Conservation (phyloP, 2,329 filamentous ascomycete genomes). For the Zymoseptoria pseudotritici region DNA sequence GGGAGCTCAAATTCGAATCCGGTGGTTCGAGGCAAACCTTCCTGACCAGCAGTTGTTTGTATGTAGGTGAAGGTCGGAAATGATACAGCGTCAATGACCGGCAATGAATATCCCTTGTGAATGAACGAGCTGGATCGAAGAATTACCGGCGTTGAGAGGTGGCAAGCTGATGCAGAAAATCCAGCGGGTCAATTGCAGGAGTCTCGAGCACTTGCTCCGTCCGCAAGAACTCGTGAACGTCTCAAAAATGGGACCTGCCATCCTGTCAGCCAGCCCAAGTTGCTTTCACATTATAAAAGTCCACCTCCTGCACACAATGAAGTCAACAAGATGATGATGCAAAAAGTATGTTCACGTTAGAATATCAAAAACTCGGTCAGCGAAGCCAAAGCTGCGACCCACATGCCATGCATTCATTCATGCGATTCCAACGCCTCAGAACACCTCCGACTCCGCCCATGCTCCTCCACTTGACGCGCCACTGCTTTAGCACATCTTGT, state of each 20-base stretch:
- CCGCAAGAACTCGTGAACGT: neutral
- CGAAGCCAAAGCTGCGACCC: constrained; percentile 33
- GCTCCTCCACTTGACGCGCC: constrained; percentile 3
- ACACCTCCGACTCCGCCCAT: constrained; percentile 8
- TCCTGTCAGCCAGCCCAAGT: neutral
- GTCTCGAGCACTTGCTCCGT: neutral
- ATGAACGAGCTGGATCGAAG: neutral
- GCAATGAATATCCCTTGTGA: neutral
- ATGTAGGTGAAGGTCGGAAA: neutral
- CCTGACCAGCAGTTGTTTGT: neutral
- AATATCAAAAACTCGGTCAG: constrained; percentile 20
- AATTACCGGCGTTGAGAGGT: neutral
- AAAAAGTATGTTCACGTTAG: neutral
- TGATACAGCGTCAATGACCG: neutral
- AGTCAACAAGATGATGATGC: neutral
- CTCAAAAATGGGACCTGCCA: neutral
- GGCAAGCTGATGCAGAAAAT: neutral
- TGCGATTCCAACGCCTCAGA: constrained; percentile 4
- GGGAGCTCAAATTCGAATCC: neutral
- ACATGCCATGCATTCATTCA: constrained; percentile 3
- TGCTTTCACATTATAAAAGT: neutral
- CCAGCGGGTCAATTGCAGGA: neutral
- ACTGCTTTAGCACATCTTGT: constrained; percentile 55
- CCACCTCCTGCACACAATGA: neutral
- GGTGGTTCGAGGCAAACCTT: neutral